These are phyloP conservation scores for apple (Malus domestica) DNA, from an alignment of 306 rosid genomes.

Conservation along the genomic window ASM211411v1 NC_041805.1:10754001-10754500, in stretches of 20 bases:
- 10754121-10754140: conserved; percentile 99
- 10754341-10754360: not conserved
- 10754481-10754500: conserved; percentile 13
- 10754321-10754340: not conserved
- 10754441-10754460: not conserved
- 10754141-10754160: conserved; percentile 76
- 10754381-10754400: not conserved
- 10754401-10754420: not conserved
- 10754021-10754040: not conserved
- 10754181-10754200: conserved; percentile 98
- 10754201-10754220: conserved; percentile 99
- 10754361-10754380: not conserved
- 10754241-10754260: conserved; percentile 11
- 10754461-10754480: not conserved
- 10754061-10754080: conserved; percentile 98
- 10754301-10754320: not conserved
- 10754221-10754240: conserved; percentile 88
- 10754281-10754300: not conserved
- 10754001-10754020: not conserved
- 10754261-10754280: too few relatives aligned
- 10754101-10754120: conserved; percentile 94
- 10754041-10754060: conserved; percentile 37
- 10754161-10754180: conserved; percentile 75
- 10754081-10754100: conserved; percentile 87
- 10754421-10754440: not conserved